Percentiles rank a stretch among this genome's conserved stretches.
Conservation (phyloP, 1,284 basidiomycete genomes). For the Pulveroboletus sp. region DNA sequence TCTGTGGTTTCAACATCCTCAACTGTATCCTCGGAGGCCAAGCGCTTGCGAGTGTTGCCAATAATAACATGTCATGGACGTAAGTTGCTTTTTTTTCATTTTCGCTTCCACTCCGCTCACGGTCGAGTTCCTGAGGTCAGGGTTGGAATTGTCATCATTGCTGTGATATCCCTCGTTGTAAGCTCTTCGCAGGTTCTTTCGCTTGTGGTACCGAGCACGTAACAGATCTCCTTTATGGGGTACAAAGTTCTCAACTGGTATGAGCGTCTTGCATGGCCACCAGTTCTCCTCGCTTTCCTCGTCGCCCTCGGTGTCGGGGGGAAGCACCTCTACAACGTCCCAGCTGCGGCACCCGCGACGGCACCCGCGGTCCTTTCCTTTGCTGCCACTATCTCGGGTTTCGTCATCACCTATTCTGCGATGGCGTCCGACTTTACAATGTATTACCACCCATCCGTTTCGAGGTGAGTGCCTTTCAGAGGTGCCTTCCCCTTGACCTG, state of each 20-base stretch:
- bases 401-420: constrained; percentile 64
- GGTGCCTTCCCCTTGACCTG: not conserved
- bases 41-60: constrained; percentile 68
- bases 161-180: constrained; percentile 71
- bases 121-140: constrained; percentile 33
- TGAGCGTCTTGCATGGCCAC: constrained; percentile 75
- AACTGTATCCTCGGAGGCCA: constrained; percentile 80
- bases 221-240: constrained; percentile 76
- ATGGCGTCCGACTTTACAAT: constrained; percentile 73
- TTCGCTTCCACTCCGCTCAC: constrained; percentile 6
- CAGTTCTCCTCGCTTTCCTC: constrained; percentile 73
- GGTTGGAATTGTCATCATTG: constrained; percentile 88
- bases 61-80: constrained; percentile 65
- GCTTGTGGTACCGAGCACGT: not conserved
- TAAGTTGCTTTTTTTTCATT: constrained; percentile 31
- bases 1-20: constrained; percentile 75
- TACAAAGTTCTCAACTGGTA: constrained; percentile 76
- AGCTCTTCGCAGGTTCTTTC: constrained; percentile 26
- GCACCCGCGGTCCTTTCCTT: constrained; percentile 56
- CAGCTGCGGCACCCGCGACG: constrained; percentile 47
- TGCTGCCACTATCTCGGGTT: constrained; percentile 69
- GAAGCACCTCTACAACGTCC: constrained; percentile 51
- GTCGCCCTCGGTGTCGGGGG: constrained; percentile 73
- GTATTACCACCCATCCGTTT: constrained; percentile 56
- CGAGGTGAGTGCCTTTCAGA: constrained; percentile 41